Conservation (phyloP, 129 eudicot species). For the Flaveria ramosissima region DNA sequence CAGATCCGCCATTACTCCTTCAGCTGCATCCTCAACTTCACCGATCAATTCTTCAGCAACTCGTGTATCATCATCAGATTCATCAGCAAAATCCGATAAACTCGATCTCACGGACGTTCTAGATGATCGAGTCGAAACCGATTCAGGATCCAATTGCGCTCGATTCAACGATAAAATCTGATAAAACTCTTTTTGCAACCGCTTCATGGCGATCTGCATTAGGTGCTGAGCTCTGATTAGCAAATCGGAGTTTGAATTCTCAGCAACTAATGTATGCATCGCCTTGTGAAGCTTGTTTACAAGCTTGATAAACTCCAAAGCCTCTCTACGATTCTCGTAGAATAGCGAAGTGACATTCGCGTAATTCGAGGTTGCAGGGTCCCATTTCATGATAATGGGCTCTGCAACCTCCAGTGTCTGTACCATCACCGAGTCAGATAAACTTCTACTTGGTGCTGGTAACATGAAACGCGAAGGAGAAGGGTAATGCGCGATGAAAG, state of each 20-base stretch:
- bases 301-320: slow-evolving; percentile 45
- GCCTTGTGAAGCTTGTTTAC: slow-evolving; percentile 61
- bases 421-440: slow-evolving; percentile 52
- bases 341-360: slow-evolving; percentile 65
- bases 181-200: slow-evolving; percentile 71
- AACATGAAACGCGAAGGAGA: slow-evolving; percentile 43
- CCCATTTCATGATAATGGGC: slow-evolving; percentile 59
- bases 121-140: slow-evolving; percentile 62
- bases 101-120: slow-evolving; percentile 46
- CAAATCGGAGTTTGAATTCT: slow-evolving; percentile 46
- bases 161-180: slow-evolving; percentile 61
- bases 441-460: slow-evolving; percentile 42
- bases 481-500: slow-evolving; percentile 45
- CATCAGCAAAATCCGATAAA: slow-evolving; percentile 42
- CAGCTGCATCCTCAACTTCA: slow-evolving; percentile 50
- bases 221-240: slow-evolving; percentile 57
- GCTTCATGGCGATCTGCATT: slow-evolving; percentile 68
- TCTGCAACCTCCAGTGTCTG: slow-evolving; percentile 51
- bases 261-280: slow-evolving; percentile 48
- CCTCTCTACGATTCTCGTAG: slow-evolving; percentile 57
- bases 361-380: slow-evolving; percentile 46
- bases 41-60: slow-evolving; percentile 34
- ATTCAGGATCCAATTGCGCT: slow-evolving; percentile 55
- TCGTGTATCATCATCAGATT: slow-evolving; percentile 40
- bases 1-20: slow-evolving; percentile 56